Base-by-base conservation (phyloP, 345 rosid genomes). In the Linum usitatissimum region DNA sequence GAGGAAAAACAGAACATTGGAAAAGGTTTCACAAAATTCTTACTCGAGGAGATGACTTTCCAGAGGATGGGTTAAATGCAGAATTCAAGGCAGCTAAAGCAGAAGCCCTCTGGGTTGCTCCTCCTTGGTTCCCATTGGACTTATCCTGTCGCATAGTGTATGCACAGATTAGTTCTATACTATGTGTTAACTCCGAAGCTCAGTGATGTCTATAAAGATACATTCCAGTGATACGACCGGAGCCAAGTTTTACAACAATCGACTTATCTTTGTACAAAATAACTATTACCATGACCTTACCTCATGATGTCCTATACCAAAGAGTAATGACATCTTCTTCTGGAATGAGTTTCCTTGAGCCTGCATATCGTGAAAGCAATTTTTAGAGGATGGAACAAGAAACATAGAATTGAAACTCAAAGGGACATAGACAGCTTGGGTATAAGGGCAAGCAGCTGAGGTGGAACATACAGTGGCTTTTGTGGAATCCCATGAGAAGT, bases 261-360 rank as follows among this genome's bases (percentile, higher is more conserved):
- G 10, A 12, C 51, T 10, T 45, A 15, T 45, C 38, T 34, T 7
- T 34, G 38, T 34, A 34, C 38, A 34, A 34, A 34, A 34, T 34
- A 34, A 34, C 51, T 9, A 45, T 10, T 10, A 45, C 10, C 15
- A 45, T 45, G 51, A 13, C 51, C 51, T 96, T 15, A 71, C 81
- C 51, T 62, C 81, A 65, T 85, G 90, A 70, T 66, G 65, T 68
- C 80, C 85, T 61, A 83, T 66, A 53, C 99, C 99, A 73, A 94
- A 83, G 68, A 94, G 85, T 64, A 85, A 65, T 19, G 97, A 89
- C 58, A 78, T 87, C 77, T 88, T 94, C 80, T 94, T 94, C 76
- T 86, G 99, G 78, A 88, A 94, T 38, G 99, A 94, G 76, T 94
- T 94, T 64, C 99, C 99, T 55, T 73, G 88, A 72, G 76, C 92